Conservation (phyloP, 1,284 basidiomycete species). For the Pulchroboletus neoregius region DNA sequence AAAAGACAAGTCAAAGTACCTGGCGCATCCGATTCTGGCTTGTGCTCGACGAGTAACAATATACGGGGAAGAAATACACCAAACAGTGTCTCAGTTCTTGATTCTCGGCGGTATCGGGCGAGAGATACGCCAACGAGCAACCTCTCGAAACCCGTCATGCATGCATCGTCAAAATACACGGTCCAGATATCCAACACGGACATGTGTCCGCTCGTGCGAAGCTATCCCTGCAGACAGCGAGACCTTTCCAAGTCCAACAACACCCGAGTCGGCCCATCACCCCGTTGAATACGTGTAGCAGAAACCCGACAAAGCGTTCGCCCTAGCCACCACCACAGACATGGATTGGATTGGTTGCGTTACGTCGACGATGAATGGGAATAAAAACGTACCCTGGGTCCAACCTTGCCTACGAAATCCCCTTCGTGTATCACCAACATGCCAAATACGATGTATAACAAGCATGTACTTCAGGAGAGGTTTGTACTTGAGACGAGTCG, state of each 20-base stretch:
- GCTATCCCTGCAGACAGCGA: conserved; percentile 89
- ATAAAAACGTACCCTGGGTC: conserved; percentile 43
- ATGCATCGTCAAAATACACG: background rate
- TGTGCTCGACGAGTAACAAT: conserved; percentile 77
- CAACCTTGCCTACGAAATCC: conserved; percentile 61
- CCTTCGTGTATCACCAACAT: conserved; percentile 86
- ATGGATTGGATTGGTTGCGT: background rate
- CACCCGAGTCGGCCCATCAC: conserved; percentile 81
- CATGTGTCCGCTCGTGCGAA: conserved; percentile 63
- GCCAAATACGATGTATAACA: conserved; percentile 88
- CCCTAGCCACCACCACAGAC: conserved; percentile 39
- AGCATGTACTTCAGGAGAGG: conserved; percentile 71
- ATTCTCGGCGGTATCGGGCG: conserved; percentile 78
- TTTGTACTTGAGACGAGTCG: conserved; percentile 79
- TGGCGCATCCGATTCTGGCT: conserved; percentile 82
- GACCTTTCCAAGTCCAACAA: conserved; percentile 87
- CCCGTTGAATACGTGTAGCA: conserved; percentile 71
- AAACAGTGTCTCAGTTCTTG: conserved; percentile 89
- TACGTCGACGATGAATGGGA: background rate
- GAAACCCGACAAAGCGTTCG: conserved; percentile 68
- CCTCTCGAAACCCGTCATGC: conserved; percentile 66
- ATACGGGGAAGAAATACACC: conserved; percentile 96
- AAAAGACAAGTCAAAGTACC: conserved; percentile 39
- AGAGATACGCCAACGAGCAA: conserved; percentile 86
- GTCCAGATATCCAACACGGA: background rate